Percentiles rank a stretch among this genome's conserved stretches.
Evolutionary conservation across 2,329 filamentous ascomycete genomes (phyloP).

Genomic region (Cytospora chrysosperma): DNA sequence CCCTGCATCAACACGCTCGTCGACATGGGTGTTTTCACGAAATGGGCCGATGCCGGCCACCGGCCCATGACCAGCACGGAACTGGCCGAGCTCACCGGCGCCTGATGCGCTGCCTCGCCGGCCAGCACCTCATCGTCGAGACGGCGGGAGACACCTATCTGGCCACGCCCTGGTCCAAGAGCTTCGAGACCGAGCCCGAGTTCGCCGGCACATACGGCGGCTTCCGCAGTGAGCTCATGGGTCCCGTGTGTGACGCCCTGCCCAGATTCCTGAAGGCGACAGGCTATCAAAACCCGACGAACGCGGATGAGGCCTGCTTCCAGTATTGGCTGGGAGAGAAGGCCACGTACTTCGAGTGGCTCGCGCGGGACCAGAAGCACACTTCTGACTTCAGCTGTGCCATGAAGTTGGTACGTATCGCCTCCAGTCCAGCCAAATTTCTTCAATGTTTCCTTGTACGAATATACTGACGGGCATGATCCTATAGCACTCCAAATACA

Average conservation of each 20-base stretch:
- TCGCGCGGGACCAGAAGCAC: background rate
- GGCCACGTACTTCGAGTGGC: background rate
- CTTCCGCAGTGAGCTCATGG: slow-evolving; percentile 27
- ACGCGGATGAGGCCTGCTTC: slow-evolving; percentile 34
- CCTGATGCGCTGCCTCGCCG: slow-evolving; percentile 38
- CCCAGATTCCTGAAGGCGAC: slow-evolving; percentile 35
- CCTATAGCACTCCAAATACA: slow-evolving; percentile 36
- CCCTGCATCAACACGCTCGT: slow-evolving; percentile 39
- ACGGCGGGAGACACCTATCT: slow-evolving; percentile 35
- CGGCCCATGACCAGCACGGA: slow-evolving; percentile 32
- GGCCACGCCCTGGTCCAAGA: slow-evolving; percentile 32
- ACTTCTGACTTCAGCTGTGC: slow-evolving; percentile 35
- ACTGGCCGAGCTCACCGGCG: slow-evolving; percentile 35
- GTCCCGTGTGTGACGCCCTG: slow-evolving; percentile 18
- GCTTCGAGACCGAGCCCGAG: background rate
- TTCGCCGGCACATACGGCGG: background rate
- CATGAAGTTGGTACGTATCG: slow-evolving; percentile 32
- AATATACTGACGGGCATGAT: background rate
- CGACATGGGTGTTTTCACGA: slow-evolving; percentile 37
- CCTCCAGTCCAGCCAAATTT: background rate
- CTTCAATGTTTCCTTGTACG: background rate
- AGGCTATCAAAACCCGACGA: slow-evolving; percentile 36
- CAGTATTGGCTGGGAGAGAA: slow-evolving; percentile 28
- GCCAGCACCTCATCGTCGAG: slow-evolving; percentile 37
- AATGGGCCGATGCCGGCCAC: slow-evolving; percentile 35